Conservation (phyloP, 2,329 filamentous ascomycete genomes). For the Penicillium sp. region DNA sequence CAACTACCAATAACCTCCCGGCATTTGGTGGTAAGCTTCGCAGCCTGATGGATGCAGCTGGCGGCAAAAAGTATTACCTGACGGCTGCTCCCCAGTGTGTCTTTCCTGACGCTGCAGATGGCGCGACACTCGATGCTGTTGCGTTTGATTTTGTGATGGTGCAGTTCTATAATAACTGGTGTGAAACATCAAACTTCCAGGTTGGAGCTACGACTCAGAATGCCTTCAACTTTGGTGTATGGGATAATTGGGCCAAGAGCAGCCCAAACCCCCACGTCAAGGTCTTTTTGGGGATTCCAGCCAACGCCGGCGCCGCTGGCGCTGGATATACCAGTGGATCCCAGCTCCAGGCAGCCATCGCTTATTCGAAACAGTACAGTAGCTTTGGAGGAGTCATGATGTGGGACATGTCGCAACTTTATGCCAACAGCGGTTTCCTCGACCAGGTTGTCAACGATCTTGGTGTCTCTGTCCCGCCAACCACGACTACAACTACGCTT, state of each 20-base stretch:
- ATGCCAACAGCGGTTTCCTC: conserved; percentile 57
- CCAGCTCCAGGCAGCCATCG: conserved; percentile 51
- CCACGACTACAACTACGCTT: conserved; percentile 17
- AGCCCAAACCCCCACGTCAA: conserved; percentile 59
- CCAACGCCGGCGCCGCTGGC: conserved; percentile 52
- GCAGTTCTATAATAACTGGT: conserved; percentile 68
- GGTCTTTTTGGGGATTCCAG: conserved; percentile 61
- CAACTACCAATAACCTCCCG: conserved; percentile 57
- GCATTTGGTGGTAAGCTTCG: conserved; percentile 61
- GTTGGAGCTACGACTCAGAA: conserved; percentile 47
- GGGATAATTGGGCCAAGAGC: conserved; percentile 63
- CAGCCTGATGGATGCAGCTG: conserved; percentile 51
- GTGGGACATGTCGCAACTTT: conserved; percentile 64
- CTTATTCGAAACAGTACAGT: conserved; percentile 53
- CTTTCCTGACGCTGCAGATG: conserved; percentile 61
- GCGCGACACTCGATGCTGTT: conserved; percentile 56
- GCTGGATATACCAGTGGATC: conserved; percentile 53
- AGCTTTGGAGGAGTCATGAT: conserved; percentile 67
- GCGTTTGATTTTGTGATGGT: conserved; percentile 60
- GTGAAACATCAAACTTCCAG: conserved; percentile 56
- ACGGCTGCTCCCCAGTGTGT: conserved; percentile 66
- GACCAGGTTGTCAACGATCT: conserved; percentile 14
- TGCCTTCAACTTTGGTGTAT: conserved; percentile 61
- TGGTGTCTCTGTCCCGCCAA: background rate
- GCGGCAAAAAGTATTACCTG: conserved; percentile 57